Percentiles rank a stretch among this genome's conserved stretches.
phyloP scores from a whole-genome alignment of 1,139 yeast species.

The Sporopachydermia cereana region DNA sequence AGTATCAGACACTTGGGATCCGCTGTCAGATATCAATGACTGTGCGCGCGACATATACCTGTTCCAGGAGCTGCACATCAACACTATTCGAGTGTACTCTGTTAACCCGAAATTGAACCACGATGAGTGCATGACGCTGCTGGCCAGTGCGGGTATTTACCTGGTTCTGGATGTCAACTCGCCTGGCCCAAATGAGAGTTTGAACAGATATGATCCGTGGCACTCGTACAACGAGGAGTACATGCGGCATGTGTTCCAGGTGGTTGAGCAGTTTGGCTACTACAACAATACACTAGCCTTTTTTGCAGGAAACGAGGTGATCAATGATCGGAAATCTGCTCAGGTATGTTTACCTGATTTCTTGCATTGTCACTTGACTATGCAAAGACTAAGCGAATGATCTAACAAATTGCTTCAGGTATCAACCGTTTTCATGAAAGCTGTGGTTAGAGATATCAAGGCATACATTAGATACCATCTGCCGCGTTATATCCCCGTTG shows the following conservation, averaged over 20 bases:
- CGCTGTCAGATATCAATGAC: slow-evolving; percentile 52
- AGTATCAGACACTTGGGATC: slow-evolving; percentile 42
- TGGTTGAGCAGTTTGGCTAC: slow-evolving; percentile 69
- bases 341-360: slow-evolving; percentile 21
- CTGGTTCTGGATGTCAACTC: slow-evolving; percentile 85
- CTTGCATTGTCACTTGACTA: slow-evolving; percentile 12
- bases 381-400: slow-evolving; percentile 10
- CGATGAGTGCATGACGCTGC: slow-evolving; percentile 80
- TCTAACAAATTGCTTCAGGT: slow-evolving; percentile 15
- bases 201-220: slow-evolving; percentile 87
- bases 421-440: slow-evolving; percentile 65
- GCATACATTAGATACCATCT: slow-evolving; percentile 47
- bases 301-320: slow-evolving; percentile 89
- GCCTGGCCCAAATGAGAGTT: slow-evolving; percentile 63
- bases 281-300: slow-evolving; percentile 87
- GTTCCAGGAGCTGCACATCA: slow-evolving; percentile 67
- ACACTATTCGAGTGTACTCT: slow-evolving; percentile 79
- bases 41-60: slow-evolving; percentile 70
- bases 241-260: slow-evolving; percentile 63
- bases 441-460: slow-evolving; percentile 72
- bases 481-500: slow-evolving; percentile 71
- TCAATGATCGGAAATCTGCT: slow-evolving; percentile 74
- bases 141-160: slow-evolving; percentile 88
- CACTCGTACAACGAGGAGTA: slow-evolving; percentile 59
- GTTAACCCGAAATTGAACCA: slow-evolving; percentile 76